A percentile compares a stretch with the other conserved stretches of the same genome.
phyloP scores from a whole-genome alignment of 495 filamentous ascomycete genomes.

The Chaetomium fimeti region DNA sequence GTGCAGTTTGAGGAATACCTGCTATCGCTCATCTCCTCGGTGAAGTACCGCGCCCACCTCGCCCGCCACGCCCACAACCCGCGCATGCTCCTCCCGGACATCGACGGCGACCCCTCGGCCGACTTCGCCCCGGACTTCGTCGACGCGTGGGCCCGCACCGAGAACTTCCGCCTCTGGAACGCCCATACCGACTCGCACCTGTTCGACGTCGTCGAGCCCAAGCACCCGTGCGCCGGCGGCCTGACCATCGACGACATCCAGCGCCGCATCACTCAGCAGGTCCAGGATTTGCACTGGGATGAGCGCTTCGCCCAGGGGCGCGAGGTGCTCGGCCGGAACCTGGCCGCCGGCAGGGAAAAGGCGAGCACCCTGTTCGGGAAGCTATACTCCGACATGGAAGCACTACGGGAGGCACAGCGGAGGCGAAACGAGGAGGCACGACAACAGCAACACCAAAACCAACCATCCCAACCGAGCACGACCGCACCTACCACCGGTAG shows the following conservation, averaged over 20 bases:
- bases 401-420: conserved; percentile 76
- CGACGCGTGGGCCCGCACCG: conserved; percentile 77
- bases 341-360: conserved; percentile 81
- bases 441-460: conserved; percentile 29
- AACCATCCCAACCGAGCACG: conserved; percentile 21
- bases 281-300: conserved; percentile 83
- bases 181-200: conserved; percentile 72
- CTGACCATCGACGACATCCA: conserved; percentile 94
- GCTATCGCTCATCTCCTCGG: conserved; percentile 78
- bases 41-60: conserved; percentile 86
- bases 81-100: conserved; percentile 57
- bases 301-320: conserved; percentile 73
- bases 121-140: conserved; percentile 80
- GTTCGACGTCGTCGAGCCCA: conserved; percentile 90
- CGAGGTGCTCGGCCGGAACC: conserved; percentile 73
- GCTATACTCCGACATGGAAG: conserved; percentile 85
- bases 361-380: conserved; percentile 79
- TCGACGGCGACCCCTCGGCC: conserved; percentile 78
- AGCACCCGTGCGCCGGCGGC: conserved; percentile 91
- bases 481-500: too few relatives aligned
- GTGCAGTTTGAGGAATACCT: conserved; percentile 98
- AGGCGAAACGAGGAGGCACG: conserved; percentile 61
- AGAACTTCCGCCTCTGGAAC: conserved; percentile 85
- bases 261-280: conserved; percentile 81
- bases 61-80: conserved; percentile 58